Conservation (phyloP, 2,329 filamentous ascomycete genomes). For the Aureobasidium sp. region DNA sequence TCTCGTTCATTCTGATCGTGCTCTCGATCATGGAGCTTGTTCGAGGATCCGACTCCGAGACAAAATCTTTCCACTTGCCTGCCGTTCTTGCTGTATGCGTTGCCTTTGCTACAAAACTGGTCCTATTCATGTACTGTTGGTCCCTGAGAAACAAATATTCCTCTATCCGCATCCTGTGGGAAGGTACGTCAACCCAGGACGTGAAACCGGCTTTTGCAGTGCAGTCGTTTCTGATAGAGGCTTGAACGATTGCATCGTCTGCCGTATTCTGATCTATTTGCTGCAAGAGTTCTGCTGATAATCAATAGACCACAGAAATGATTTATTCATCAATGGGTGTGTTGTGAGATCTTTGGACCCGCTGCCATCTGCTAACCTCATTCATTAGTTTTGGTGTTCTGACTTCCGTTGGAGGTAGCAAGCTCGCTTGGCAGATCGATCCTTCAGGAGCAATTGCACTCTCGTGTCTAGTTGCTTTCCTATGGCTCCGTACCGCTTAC, state of each 20-base stretch:
- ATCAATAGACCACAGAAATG: slow-evolving; percentile 72
- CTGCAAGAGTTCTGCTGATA: neutral
- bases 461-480: slow-evolving; percentile 63
- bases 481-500: slow-evolving; percentile 83
- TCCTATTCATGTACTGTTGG: slow-evolving; percentile 86
- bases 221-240: no score
- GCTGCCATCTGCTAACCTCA: neutral
- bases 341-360: neutral
- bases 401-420: slow-evolving; percentile 82
- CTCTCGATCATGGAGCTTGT: slow-evolving; percentile 68
- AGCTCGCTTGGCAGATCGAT: slow-evolving; percentile 88
- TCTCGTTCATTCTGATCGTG: slow-evolving; percentile 86
- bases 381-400: slow-evolving; percentile 53
- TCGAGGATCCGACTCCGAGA: slow-evolving; percentile 37
- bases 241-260: neutral
- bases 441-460: slow-evolving; percentile 82
- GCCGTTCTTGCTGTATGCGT: slow-evolving; percentile 77
- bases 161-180: slow-evolving; percentile 87
- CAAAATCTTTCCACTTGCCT: slow-evolving; percentile 58
- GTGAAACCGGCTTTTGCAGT: neutral
- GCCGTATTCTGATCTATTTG: neutral
- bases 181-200: slow-evolving; percentile 29
- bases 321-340: slow-evolving; percentile 82
- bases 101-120: slow-evolving; percentile 77
- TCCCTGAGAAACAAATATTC: slow-evolving; percentile 82